These are phyloP conservation scores for Thalassiosira livingstoniorum DNA, from an alignment of 352 stramenopile species.

Conservation along the genomic window DNA sequence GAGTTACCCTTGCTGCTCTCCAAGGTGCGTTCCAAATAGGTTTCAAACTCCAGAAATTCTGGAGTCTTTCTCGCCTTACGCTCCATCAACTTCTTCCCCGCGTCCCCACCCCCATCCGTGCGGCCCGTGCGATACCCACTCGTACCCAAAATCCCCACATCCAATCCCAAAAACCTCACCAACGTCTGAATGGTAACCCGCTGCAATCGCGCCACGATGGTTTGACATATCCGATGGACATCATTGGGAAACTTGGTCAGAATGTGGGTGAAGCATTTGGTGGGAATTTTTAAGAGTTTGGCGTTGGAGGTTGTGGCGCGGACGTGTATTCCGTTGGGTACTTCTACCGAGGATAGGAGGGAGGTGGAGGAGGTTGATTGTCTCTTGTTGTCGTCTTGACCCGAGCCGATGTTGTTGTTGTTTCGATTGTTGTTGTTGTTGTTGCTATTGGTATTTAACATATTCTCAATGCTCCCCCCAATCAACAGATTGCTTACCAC, in stretches of 20 bases:
- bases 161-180: constrained; percentile 56
- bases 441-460: too few relatives aligned
- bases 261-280: constrained; percentile 51
- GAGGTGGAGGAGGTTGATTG: too few relatives aligned
- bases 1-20: too few relatives aligned
- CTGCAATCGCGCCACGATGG: constrained; percentile 61
- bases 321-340: constrained; percentile 41
- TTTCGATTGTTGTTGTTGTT: too few relatives aligned
- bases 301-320: constrained; percentile 35
- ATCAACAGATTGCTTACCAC: too few relatives aligned
- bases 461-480: too few relatives aligned
- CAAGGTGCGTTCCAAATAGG: too few relatives aligned
- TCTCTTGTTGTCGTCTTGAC: too few relatives aligned
- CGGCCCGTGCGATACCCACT: neutral
- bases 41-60: too few relatives aligned
- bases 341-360: neutral
- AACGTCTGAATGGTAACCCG: constrained; percentile 65
- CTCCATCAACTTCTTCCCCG: neutral
- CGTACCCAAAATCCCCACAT: constrained; percentile 22
- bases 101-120: neutral
- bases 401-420: too few relatives aligned
- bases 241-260: constrained; percentile 53
- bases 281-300: constrained; percentile 53
- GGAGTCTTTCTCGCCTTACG: neutral
- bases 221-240: constrained; percentile 59